Percentiles rank a stretch among this genome's conserved stretches.
Conservation (phyloP, 31 red algal genomes). For the Asparagopsis taxiformis region DNA sequence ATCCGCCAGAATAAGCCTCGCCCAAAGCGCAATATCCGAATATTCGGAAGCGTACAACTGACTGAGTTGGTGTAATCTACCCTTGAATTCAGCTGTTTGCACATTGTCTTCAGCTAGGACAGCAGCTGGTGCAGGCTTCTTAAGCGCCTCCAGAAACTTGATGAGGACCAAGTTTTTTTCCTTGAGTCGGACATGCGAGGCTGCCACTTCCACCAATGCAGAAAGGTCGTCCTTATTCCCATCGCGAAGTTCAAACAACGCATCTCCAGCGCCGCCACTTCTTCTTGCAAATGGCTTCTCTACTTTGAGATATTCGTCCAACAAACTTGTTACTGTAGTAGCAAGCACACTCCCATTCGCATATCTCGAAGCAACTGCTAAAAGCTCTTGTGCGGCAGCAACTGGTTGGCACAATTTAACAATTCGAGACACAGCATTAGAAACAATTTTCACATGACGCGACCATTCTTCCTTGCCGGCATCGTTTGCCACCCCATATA, state of each 20-base stretch:
- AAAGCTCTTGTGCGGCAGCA: slow-evolving; percentile 33
- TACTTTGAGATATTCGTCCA: slow-evolving; percentile 82
- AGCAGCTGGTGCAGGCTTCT: slow-evolving; percentile 23
- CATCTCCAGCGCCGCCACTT: slow-evolving; percentile 63
- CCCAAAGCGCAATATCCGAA: slow-evolving; percentile 86
- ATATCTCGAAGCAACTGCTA: slow-evolving; percentile 28
- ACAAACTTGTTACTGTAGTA: slow-evolving; percentile 44
- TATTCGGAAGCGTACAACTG: slow-evolving; percentile 79
- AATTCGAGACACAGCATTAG: slow-evolving; percentile 35
- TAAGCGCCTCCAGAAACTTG: slow-evolving; percentile 56
- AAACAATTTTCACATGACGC: slow-evolving; percentile 14
- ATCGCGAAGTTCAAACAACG: slow-evolving; percentile 84
- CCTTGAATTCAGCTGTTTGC: slow-evolving; percentile 65
- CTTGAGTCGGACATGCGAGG: slow-evolving; percentile 82
- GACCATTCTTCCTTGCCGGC: slow-evolving; percentile 41
- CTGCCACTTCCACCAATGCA: slow-evolving; percentile 79
- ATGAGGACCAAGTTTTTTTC: slow-evolving; percentile 81
- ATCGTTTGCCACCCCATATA: neutral
- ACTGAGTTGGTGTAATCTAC: slow-evolving; percentile 81
- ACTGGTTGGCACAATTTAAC: slow-evolving; percentile 23
- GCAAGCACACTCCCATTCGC: slow-evolving; percentile 51
- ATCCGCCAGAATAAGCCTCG: slow-evolving; percentile 84
- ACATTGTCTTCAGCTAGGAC: slow-evolving; percentile 64
- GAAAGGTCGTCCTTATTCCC: slow-evolving; percentile 77
- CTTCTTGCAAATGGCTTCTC: slow-evolving; percentile 88